Evolutionary conservation across 768 basidiomycete genomes (phyloP), one percentile per base, ranked within the genome.

Genomic region (Trametes cinnabarina): DNA sequence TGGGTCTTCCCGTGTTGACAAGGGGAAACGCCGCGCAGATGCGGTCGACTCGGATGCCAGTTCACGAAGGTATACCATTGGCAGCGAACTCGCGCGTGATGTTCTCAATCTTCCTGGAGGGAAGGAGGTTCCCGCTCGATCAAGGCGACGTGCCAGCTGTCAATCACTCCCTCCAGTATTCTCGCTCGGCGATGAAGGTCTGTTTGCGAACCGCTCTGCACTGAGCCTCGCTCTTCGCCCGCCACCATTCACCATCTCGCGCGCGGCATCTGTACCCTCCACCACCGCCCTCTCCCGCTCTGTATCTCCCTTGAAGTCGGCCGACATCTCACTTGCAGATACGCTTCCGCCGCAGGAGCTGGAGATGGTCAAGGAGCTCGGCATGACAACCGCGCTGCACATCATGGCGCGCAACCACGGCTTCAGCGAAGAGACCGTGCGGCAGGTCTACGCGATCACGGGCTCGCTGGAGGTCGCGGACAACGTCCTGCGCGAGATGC

Each of bases 351-450:
- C 63, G 60, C 32, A 37, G 5, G 60, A 61, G 44, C 64, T 63
- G 22, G 58, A 63, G n/a, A 63, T 65, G 40, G 61, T 68, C 15
- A 34, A 65, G 47, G 55, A 54, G 30, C 51, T 73, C 6, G 77
- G 76, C 2, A 64, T 76, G 14, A 63, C 65, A 7, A 57, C 65
- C 42, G 63, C 72, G 15, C 58, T 83, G 2, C 63, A 68, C 10
- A 66, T 66, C 55, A 79, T 85, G 70, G 74, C 79, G 0, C 63
- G 69, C 19, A 78, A 79, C 30, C 79, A 82, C 40, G 77, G 77
- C 15, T 79, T 79, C 57, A 68, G 66, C 12, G 64, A 75, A 42
- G 69, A 72, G 3, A 73, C 79, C 5, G 79, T 80, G 19, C 68
- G 72, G 48, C 66, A 67, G 14, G 70, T 81, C 26, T 80, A 75